Evolutionary conservation across 306 rosid genomes (phyloP).

Genomic region (Prunus dulcis): DNA sequence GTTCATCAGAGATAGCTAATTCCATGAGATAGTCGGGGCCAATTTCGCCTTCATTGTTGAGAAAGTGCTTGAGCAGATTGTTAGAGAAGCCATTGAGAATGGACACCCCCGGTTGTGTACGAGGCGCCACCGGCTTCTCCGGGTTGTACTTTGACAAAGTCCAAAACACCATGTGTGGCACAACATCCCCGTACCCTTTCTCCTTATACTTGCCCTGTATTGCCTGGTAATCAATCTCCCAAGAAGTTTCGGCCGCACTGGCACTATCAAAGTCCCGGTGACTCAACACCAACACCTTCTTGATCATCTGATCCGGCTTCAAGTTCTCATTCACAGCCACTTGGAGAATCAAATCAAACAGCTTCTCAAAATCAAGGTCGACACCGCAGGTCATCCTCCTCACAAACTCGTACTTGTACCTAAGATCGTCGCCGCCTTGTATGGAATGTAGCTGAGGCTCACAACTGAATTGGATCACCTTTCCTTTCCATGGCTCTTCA

Average conservation of each 20-base stretch:
- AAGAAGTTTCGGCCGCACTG: too few species aligned
- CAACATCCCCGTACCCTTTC: too few species aligned
- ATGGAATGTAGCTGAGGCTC: slow-evolving; percentile 42
- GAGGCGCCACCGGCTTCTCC: too few species aligned
- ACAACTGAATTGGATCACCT: slow-evolving; percentile 40
- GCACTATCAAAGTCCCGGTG: too few species aligned
- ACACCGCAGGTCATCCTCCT: slow-evolving; percentile 28
- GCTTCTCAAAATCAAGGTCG: slow-evolving; percentile 52
- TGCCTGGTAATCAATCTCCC: too few species aligned
- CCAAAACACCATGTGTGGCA: too few species aligned
- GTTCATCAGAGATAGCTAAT: background rate
- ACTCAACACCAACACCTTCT: slow-evolving; percentile 57
- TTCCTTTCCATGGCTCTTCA: slow-evolving; percentile 61
- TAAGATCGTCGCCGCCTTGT: slow-evolving; percentile 30
- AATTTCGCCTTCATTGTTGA: slow-evolving; percentile 35
- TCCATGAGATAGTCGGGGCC: slow-evolving; percentile 29
- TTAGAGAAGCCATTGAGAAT: background rate
- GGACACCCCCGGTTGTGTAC: too few species aligned
- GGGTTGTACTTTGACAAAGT: too few species aligned
- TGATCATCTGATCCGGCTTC: slow-evolving; percentile 50
- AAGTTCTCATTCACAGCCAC: slow-evolving; percentile 48
- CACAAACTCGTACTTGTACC: slow-evolving; percentile 34
- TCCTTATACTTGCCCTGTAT: too few species aligned
- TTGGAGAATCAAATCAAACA: slow-evolving; percentile 46
- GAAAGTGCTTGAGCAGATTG: slow-evolving; percentile 46